These are phyloP conservation scores for Phytopythium montanum DNA, from an alignment of 352 stramenopile genomes.

Conservation along the genomic window DNA sequence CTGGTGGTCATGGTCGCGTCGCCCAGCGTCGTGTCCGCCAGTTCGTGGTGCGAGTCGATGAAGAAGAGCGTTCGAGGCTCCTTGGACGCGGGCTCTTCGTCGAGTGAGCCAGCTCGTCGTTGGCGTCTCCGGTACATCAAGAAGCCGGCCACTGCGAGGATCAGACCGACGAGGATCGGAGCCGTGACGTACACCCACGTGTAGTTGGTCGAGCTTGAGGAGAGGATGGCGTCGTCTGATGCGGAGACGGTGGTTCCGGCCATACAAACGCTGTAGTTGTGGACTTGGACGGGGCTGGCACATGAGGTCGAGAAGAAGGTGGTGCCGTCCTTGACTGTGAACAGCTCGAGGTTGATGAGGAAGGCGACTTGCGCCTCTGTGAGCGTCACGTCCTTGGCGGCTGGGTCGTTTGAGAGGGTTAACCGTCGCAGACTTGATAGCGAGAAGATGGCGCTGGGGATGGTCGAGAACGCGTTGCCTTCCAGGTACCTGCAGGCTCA, in stretches of 20 bases:
- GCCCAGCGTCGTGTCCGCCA: not conserved
- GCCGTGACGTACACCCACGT: slow-evolving; percentile 6
- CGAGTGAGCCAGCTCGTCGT: not conserved
- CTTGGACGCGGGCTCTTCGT: not conserved
- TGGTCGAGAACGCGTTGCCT: slow-evolving; percentile 10
- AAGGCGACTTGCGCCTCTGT: slow-evolving; percentile 19
- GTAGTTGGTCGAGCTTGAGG: slow-evolving; percentile 1
- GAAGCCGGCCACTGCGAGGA: slow-evolving; percentile 2
- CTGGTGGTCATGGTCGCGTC: not conserved
- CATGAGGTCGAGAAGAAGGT: slow-evolving; percentile 20
- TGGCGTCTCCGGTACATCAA: not conserved
- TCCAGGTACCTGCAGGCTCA: slow-evolving; percentile 9
- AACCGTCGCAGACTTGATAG: slow-evolving; percentile 16
- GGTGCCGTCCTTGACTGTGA: slow-evolving; percentile 21
- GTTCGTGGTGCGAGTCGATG: slow-evolving; percentile 2
- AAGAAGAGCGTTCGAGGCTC: not conserved
- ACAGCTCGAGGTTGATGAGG: slow-evolving; percentile 21
- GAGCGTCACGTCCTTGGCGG: slow-evolving; percentile 20
- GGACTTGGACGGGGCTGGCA: slow-evolving; percentile 3
- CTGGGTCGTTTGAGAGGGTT: slow-evolving; percentile 7
- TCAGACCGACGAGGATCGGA: not conserved
- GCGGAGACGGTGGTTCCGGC: not conserved
- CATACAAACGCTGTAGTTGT: slow-evolving; percentile 26
- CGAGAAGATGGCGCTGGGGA: slow-evolving; percentile 17
- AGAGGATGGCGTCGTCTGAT: not conserved